Evolutionary conservation across 1,284 basidiomycete genomes (phyloP).

Genomic region (Taiwanofungus camphoratus): DNA sequence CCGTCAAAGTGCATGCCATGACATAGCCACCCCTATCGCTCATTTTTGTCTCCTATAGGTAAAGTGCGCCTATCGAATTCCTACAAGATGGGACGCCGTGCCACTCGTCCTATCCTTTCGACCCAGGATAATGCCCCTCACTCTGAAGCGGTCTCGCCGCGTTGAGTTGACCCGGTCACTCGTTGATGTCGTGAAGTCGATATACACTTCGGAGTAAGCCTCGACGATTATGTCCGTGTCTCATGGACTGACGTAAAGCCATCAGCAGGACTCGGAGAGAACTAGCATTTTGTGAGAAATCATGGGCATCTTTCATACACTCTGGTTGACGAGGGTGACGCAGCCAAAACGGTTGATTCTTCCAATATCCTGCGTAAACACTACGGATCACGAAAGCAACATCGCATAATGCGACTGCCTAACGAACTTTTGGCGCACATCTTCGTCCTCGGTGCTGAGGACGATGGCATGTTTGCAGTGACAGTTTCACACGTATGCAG

Average conservation of each 20-base stretch:
- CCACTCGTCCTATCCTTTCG: no score
- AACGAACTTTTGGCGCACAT: conserved; percentile 56
- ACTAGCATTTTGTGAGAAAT: background rate
- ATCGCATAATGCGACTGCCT: conserved; percentile 51
- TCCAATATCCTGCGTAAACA: background rate
- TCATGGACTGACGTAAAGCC: background rate
- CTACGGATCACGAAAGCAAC: conserved; percentile 13
- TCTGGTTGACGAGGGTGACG: background rate
- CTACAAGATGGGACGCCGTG: no score
- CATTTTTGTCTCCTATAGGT: no score
- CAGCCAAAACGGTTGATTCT: background rate
- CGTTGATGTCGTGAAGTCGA: conserved; percentile 31
- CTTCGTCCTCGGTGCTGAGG: conserved; percentile 52
- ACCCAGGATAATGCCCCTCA: conserved; percentile 34
- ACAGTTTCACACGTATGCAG: conserved; percentile 59
- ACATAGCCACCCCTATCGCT: no score
- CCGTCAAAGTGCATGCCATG: no score
- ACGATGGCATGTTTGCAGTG: conserved; percentile 50
- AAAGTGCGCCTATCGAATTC: no score
- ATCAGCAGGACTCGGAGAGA: background rate
- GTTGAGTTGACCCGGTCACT: conserved; percentile 31
- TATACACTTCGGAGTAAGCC: conserved; percentile 24
- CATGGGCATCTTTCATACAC: background rate
- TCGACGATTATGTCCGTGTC: background rate
- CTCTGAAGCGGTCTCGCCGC: conserved; percentile 32